These are phyloP conservation scores for Mycena latifolia DNA, from an alignment of 768 basidiomycete genomes.

Conservation along the genomic window DNA sequence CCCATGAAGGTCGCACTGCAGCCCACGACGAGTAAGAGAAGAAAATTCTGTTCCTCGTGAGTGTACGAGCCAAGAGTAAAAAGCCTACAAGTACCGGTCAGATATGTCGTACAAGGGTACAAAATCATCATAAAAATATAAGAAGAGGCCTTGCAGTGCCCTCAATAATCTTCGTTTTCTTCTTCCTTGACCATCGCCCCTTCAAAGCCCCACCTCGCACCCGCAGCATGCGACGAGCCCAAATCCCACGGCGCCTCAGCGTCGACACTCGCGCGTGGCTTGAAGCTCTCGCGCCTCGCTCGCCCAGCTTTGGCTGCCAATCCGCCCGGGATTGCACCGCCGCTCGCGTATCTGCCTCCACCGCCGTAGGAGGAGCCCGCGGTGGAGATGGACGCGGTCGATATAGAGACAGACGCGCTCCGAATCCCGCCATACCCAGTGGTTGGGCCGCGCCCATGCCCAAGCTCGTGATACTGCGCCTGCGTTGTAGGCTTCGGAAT, in stretches of 20 bases:
- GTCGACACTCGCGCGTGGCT: conserved; percentile 82
- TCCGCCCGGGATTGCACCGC: conserved; percentile 39
- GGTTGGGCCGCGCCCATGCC: conserved; percentile 65
- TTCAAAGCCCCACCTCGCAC: conserved; percentile 46
- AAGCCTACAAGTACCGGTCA: no score
- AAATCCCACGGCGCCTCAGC: conserved; percentile 46
- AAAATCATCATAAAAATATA: neutral
- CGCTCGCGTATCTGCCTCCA: conserved; percentile 31
- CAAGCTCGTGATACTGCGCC: conserved; percentile 63
- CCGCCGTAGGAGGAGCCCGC: conserved; percentile 36
- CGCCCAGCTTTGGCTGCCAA: conserved; percentile 62
- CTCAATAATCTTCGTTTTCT: conserved; percentile 54
- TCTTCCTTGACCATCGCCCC: conserved; percentile 61
- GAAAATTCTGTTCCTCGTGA: no score
- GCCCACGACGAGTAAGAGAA: no score
- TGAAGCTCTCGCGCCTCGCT: conserved; percentile 83
- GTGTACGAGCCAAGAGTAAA: no score
- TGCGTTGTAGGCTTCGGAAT: conserved; percentile 57
- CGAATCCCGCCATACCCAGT: conserved; percentile 43
- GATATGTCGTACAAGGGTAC: conserved; percentile 11
- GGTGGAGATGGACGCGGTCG: conserved; percentile 41
- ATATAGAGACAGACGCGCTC: conserved; percentile 34
- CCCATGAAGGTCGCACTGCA: no score
- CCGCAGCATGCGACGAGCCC: conserved; percentile 41
- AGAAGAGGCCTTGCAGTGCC: neutral